These are phyloP conservation scores for Cucumis variabilis DNA, from an alignment of 331 rosid species.

Conservation along the genomic window DNA sequence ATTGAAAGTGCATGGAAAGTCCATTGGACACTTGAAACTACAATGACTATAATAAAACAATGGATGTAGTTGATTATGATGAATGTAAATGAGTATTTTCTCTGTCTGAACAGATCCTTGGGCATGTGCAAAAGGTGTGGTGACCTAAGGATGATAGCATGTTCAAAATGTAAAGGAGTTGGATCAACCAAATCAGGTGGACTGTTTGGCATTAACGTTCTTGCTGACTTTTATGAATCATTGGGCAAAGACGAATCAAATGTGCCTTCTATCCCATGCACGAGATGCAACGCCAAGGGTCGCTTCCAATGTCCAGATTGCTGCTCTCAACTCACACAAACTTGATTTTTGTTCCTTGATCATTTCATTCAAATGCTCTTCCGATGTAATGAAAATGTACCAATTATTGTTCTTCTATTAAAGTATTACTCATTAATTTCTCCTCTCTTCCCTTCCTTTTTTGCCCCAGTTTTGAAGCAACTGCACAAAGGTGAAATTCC, in stretches of 20 bases:
- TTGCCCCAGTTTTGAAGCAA: background rate
- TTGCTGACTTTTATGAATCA: conserved; percentile 57
- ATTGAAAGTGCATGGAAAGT: too few relatives aligned
- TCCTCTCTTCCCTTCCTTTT: background rate
- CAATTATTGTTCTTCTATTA: background rate
- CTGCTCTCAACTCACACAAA: conserved; percentile 53
- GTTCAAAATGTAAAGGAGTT: conserved; percentile 75
- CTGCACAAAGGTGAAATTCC: background rate
- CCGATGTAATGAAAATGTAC: background rate
- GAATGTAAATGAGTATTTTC: background rate
- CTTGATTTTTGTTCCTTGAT: background rate
- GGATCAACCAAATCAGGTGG: conserved; percentile 74
- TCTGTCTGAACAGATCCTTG: conserved; percentile 54
- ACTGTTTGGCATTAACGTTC: conserved; percentile 44
- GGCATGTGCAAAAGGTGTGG: conserved; percentile 95
- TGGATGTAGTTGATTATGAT: background rate
- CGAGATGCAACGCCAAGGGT: conserved; percentile 75
- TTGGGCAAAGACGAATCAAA: conserved; percentile 46
- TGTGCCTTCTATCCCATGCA: conserved; percentile 53
- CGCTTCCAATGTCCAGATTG: conserved; percentile 83
- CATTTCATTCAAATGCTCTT: background rate
- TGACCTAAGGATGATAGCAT: conserved; percentile 75
- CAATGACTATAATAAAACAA: too few relatives aligned
- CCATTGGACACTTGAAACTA: too few relatives aligned
- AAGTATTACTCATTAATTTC: background rate